phyloP scores from a whole-genome alignment of 345 rosid genomes.

The Bruguiera gymnorhiza region DNA sequence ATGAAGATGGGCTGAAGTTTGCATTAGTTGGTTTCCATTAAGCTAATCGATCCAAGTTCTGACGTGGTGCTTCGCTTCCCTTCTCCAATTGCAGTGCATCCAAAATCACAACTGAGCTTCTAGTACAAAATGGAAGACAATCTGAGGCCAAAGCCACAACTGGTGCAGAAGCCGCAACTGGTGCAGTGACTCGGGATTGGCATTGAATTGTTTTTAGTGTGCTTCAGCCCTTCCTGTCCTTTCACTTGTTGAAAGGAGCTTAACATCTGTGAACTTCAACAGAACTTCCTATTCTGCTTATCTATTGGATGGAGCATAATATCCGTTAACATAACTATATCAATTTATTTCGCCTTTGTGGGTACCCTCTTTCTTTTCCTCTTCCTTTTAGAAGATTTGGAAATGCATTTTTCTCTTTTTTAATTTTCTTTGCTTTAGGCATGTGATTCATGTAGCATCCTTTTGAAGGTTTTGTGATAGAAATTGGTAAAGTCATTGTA shows the following conservation, averaged over 20 bases:
- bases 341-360: neutral
- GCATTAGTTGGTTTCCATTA: neutral
- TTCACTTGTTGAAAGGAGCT: neutral
- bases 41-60: too few relatives aligned
- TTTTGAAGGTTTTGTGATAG: neutral
- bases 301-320: neutral
- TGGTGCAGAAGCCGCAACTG: neutral
- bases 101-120: neutral
- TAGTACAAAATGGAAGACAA: neutral
- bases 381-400: neutral
- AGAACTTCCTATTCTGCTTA: neutral
- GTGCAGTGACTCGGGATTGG: too few relatives aligned
- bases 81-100: neutral
- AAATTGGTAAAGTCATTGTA: neutral
- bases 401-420: neutral
- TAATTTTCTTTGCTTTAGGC: neutral
- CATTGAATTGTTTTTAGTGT: neutral
- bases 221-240: neutral
- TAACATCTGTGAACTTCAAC: neutral
- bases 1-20: slow-evolving; percentile 1
- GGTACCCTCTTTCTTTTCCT: neutral
- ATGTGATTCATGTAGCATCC: neutral
- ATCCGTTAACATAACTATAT: neutral
- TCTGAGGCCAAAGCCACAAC: neutral
- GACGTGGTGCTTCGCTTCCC: neutral